phyloP scores from a whole-genome alignment of 345 rosid genomes.

The Odontarrhena argentea region DNA sequence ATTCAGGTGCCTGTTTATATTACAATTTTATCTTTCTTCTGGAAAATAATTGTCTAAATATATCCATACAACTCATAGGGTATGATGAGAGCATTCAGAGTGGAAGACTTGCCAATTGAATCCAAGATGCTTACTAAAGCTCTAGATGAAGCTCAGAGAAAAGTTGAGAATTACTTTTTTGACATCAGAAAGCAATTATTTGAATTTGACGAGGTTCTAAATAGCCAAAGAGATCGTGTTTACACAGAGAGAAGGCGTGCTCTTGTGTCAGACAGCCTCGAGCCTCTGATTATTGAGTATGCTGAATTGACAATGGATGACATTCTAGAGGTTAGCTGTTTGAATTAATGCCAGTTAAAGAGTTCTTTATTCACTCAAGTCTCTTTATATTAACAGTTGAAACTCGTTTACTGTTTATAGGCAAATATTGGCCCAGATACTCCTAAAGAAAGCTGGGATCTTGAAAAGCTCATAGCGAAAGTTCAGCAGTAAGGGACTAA shows the following conservation, averaged over 20 bases:
- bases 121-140: constrained; percentile 96
- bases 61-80: constrained; percentile 56
- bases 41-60: constrained; percentile 11
- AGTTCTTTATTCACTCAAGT: constrained; percentile 5
- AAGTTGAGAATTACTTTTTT: constrained; percentile 94
- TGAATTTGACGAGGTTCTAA: constrained; percentile 92
- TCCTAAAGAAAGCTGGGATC: constrained; percentile 82
- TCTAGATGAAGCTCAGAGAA: constrained; percentile 95
- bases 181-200: constrained; percentile 91
- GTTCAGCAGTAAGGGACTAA: constrained; percentile 71
- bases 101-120: constrained; percentile 95
- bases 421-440: constrained; percentile 83
- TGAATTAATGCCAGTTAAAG: neutral
- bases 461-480: constrained; percentile 88
- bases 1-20: constrained; percentile 67
- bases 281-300: constrained; percentile 84
- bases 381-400: neutral
- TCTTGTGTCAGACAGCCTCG: constrained; percentile 79
- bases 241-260: constrained; percentile 96
- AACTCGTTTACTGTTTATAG: constrained; percentile 42
- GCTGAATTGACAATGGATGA: constrained; percentile 98
- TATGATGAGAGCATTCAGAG: constrained; percentile 93
- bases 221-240: constrained; percentile 97
- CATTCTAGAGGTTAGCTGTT: constrained; percentile 73
- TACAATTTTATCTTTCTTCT: constrained; percentile 8